Percentiles rank a stretch among this genome's conserved stretches.
Evolutionary conservation across 2,329 filamentous ascomycete genomes (phyloP).

Genomic region (Fusarium sp.): DNA sequence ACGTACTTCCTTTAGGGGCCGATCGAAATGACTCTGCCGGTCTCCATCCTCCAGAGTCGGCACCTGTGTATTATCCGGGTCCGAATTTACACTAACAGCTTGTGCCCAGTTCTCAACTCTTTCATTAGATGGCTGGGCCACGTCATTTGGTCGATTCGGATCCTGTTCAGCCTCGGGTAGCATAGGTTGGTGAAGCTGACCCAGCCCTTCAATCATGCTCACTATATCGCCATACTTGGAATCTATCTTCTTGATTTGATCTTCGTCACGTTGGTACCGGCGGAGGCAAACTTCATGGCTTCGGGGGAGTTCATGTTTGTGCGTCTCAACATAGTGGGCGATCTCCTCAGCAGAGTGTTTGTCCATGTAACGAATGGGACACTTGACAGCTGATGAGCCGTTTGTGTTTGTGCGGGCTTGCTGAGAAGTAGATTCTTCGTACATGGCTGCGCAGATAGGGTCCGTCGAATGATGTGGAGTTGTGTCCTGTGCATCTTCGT

Average conservation of each 20-base stretch:
- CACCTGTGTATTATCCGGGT: conserved; percentile 48
- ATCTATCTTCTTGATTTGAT: conserved; percentile 87
- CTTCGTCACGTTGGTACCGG: conserved; percentile 87
- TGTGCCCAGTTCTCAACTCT: conserved; percentile 90
- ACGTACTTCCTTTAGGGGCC: conserved; percentile 87
- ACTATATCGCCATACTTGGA: conserved; percentile 93
- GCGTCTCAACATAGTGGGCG: conserved; percentile 90
- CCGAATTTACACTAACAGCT: conserved; percentile 69
- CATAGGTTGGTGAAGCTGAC: conserved; percentile 88
- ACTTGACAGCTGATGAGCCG: conserved; percentile 70
- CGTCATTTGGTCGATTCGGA: conserved; percentile 54
- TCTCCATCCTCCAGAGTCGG: conserved; percentile 58
- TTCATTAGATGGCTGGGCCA: conserved; percentile 68
- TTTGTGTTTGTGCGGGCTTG: conserved; percentile 60
- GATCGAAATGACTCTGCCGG: conserved; percentile 81
- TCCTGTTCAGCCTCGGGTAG: conserved; percentile 69
- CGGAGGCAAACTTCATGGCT: conserved; percentile 94
- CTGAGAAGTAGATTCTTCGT: conserved; percentile 67
- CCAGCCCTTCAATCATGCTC: conserved; percentile 93
- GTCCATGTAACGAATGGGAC: conserved; percentile 92
- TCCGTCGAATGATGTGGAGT: conserved; percentile 63
- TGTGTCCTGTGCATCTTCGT: conserved; percentile 48
- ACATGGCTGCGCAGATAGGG: conserved; percentile 73
- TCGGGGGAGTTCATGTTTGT: conserved; percentile 93
- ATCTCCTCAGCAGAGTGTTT: conserved; percentile 94